Base-by-base conservation (phyloP, 768 basidiomycete genomes). In the Mycena vitilis region DNA sequence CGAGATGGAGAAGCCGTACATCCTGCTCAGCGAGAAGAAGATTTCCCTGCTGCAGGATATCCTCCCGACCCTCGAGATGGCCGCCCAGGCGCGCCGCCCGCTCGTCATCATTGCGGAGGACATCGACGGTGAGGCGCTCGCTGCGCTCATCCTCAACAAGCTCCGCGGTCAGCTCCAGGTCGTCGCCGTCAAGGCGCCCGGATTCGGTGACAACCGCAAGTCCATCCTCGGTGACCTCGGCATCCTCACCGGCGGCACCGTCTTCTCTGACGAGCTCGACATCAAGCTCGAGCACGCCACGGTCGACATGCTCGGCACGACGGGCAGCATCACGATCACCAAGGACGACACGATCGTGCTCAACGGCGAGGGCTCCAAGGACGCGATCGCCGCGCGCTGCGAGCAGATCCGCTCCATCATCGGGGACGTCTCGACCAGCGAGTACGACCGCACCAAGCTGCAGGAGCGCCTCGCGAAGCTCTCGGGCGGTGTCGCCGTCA, bases 191-290 rank as follows among this genome's bases (percentile, higher is more conserved):
- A 98, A 99, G 85, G 96, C 97, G 20, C 97, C 97, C 60, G 95
- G 97, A 59, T 99, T 99, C 79, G 97, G 97, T 75, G 97, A 99
- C 84, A 99, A 99, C 89, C 92, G 97, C 83, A 99, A 99, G 85
- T 94, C 91, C 63, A 94, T 98, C 82, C 92, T 99, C 62, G 97
- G 97, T 66, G 96, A 98, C 77, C 88, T 99, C 58, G 95, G 95
- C 61, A 98, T 99, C 82, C 90, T 99, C 73, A 98, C 97, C 5
- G 97, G 97, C 59, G 96, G 97, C 69, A 96, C 95, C 60, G 97
- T 99, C 81, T 98, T 99, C 87, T 95, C 95, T 47, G 96, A 90
- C 73, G 95, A 95, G 78, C 89, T 99, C 70, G 97, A 98, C 82
- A 94, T 98, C 84, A 98, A 98, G 81, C 93, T 98, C 65, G 96